phyloP scores from a whole-genome alignment of 1,139 yeast genomes.

The Suhomyces terraborum region DNA sequence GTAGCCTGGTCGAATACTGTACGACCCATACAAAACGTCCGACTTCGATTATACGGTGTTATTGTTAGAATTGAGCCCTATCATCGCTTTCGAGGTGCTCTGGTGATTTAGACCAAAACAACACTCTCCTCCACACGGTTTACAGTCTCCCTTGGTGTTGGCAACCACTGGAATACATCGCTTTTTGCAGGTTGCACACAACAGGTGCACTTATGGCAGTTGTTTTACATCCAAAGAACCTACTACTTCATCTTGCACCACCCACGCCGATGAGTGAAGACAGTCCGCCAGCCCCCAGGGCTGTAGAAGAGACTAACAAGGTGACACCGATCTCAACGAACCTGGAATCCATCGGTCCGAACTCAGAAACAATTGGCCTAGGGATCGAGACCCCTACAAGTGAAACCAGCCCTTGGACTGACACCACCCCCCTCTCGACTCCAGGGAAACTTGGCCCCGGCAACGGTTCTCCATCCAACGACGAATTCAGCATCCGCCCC shows the following conservation, averaged over 20 bases:
- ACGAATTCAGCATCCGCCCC: slow-evolving; percentile 29
- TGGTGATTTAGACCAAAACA: no score
- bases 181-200: background rate
- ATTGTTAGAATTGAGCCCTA: no score
- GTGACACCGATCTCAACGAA: background rate
- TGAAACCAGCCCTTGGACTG: slow-evolving; percentile 17
- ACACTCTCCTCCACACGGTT: no score
- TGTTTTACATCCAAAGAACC: background rate
- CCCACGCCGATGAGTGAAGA: background rate
- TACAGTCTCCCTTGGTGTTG: background rate
- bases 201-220: background rate
- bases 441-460: slow-evolving; percentile 5
- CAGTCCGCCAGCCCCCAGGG: background rate
- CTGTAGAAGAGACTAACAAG: background rate
- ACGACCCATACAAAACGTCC: no score
- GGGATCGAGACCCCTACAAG: slow-evolving; percentile 15
- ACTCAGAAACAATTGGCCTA: slow-evolving; percentile 10
- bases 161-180: background rate
- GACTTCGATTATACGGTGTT: no score
- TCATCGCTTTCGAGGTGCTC: no score
- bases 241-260: background rate
- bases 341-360: background rate
- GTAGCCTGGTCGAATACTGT: background rate
- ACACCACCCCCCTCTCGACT: slow-evolving; percentile 12
- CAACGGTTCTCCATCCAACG: slow-evolving; percentile 5